Percentiles rank a stretch among this genome's conserved stretches.
Conservation (phyloP, 768 basidiomycete genomes). For the Trichaptum fuscoviolaceum region DNA sequence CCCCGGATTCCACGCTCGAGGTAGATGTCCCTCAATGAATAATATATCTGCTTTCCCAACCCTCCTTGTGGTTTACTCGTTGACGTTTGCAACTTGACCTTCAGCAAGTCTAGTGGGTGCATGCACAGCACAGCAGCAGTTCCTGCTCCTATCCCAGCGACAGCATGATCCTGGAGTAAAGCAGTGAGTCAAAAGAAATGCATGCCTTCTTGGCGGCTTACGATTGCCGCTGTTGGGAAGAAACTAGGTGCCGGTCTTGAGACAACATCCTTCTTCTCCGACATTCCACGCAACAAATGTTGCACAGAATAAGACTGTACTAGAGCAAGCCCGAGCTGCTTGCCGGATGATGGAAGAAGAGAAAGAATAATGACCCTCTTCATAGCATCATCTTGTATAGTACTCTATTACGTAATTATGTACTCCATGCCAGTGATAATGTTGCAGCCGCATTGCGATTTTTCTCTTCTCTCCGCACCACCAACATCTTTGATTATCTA, state of each 20-base stretch:
- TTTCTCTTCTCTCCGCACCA: background rate
- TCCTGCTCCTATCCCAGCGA: slow-evolving; percentile 89
- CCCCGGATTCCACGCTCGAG: slow-evolving; percentile 74
- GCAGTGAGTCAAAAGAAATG: background rate
- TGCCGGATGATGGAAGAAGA: background rate
- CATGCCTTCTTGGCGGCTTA: slow-evolving; percentile 11
- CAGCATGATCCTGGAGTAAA: slow-evolving; percentile 81
- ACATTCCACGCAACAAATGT: background rate
- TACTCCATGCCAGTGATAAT: too few species aligned
- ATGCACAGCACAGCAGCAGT: slow-evolving; percentile 89
- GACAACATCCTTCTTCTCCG: background rate
- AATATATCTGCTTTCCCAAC: slow-evolving; percentile 71
- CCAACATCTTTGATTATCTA: too few species aligned
- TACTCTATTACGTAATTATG: too few species aligned
- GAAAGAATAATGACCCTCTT: too few species aligned
- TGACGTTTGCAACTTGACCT: slow-evolving; percentile 88
- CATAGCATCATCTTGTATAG: too few species aligned
- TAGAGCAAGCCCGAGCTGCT: background rate
- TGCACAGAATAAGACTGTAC: background rate
- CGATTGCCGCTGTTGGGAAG: slow-evolving; percentile 25
- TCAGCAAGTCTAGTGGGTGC: slow-evolving; percentile 96
- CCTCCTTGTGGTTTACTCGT: slow-evolving; percentile 58
- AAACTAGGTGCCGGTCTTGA: slow-evolving; percentile 11
- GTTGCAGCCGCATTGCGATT: too few species aligned
- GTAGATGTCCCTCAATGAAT: slow-evolving; percentile 67